Base-by-base conservation (phyloP, 2,329 filamentous ascomycete species). In the Sclerotinia sclerotiorum region DNA sequence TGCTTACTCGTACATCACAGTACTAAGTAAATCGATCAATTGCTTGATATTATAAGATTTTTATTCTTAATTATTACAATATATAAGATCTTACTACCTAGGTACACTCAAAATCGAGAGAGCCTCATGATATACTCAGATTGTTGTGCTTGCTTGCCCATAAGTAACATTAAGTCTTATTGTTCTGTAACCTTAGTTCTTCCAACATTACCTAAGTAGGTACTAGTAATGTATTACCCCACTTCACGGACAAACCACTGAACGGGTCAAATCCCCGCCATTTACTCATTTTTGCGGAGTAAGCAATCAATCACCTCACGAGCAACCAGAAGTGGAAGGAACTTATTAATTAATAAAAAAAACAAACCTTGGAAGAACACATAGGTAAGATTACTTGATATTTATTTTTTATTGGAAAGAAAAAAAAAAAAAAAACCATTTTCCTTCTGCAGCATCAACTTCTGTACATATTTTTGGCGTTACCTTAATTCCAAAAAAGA, bases 231-330 rank as follows among this genome's bases (percentile, higher is more conserved):
- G 2, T 29, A 29, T 35, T 42, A 52, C 61, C 32, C 61, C 61
- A 54, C 61, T 29, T 64, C 48, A 39, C 35, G 48, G 61, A 64
- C 27, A 54, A 64, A 42, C n/a, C 35, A 24, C 58, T 48, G 11
- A 61, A 49, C 19, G n/a, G 6, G 21, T 29, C 13, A 15, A 48
- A 48, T 46, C 57, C 58, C 54, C 54, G 54, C 54, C 54, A 56
- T 56, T 55, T 19, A 35, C 32, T 55, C 52, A 5, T 32, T 55
- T 55, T 55, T n/a, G 52, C 29, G 52, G 52, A 55, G 52, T 46
- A 46, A 46, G 17, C 15, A 48, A 48, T 35, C 35, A 35, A 39
- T 35, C 32, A 35, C 11, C 21, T 56, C 11, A 35, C 54, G 54
- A 56, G 54, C 21, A 39, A 56, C 11, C 29, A 56, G 35, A 56